phyloP scores from a whole-genome alignment of 306 rosid species.

The Sechiopsis laciniata region DNA sequence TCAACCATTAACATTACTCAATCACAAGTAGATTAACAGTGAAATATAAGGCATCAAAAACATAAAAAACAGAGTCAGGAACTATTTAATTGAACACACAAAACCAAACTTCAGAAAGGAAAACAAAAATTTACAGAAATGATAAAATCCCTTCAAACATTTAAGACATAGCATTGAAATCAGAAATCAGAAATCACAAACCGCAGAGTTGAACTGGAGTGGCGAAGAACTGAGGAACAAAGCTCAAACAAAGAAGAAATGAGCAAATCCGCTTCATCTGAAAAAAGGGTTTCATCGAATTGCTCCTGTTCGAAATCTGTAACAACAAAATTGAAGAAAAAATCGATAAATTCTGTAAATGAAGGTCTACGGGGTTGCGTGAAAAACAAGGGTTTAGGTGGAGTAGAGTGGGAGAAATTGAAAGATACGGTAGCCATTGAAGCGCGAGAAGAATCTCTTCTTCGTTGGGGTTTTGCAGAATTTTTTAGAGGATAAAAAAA shows the following conservation, averaged over 20 bases:
- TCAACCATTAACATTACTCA: background rate
- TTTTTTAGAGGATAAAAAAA: background rate
- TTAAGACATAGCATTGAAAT: background rate
- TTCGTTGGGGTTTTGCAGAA: constrained; percentile 4
- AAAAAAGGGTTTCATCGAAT: background rate
- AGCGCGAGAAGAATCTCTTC: background rate
- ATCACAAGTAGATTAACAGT: background rate
- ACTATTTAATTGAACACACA: background rate
- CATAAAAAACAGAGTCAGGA: background rate
- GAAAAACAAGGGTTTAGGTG: background rate
- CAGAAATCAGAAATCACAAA: background rate
- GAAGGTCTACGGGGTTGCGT: background rate
- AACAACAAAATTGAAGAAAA: background rate
- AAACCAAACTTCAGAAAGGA: background rate
- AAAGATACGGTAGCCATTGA: background rate
- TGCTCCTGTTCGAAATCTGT: background rate
- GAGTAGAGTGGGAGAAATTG: constrained; percentile 2
- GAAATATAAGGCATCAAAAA: background rate
- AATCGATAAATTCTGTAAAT: background rate
- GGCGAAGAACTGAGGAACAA: background rate
- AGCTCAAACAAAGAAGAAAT: background rate
- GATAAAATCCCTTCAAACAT: background rate
- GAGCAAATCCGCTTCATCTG: constrained; percentile 1
- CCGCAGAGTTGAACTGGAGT: constrained; percentile 16
- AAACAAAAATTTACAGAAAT: background rate